phyloP scores from a whole-genome alignment of 805 yeast genomes.

The Naumovozyma castellii region DNA sequence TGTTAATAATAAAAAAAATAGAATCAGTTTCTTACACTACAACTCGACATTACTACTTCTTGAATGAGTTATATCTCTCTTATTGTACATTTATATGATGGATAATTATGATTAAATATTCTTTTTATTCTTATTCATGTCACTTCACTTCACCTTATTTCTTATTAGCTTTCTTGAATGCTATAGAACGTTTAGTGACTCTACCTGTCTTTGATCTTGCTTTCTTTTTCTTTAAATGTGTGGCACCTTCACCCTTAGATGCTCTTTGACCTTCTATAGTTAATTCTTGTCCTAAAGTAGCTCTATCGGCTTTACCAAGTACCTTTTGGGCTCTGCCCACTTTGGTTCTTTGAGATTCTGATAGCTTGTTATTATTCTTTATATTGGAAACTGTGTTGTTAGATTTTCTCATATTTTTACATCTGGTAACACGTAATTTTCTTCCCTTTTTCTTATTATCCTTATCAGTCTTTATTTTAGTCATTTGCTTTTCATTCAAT shows the following conservation, averaged over 20 bases:
- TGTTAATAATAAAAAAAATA: too few relatives aligned
- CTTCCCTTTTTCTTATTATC: conserved; percentile 34
- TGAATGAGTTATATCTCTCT: too few relatives aligned
- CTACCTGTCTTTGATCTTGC: conserved; percentile 39
- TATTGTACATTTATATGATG: too few relatives aligned
- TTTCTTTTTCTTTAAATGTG: conserved; percentile 49
- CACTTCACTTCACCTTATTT: too few relatives aligned
- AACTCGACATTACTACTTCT: too few relatives aligned
- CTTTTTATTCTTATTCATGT: too few relatives aligned
- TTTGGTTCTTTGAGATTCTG: conserved; percentile 62
- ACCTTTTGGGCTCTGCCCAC: conserved; percentile 71
- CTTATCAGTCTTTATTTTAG: conserved; percentile 25
- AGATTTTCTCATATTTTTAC: conserved; percentile 37
- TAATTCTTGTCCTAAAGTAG: conserved; percentile 49
- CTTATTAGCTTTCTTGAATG: conserved; percentile 30
- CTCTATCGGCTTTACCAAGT: conserved; percentile 72
- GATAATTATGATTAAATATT: too few relatives aligned
- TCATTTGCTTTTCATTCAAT: conserved; percentile 57
- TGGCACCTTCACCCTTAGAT: conserved; percentile 50
- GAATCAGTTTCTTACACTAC: too few relatives aligned
- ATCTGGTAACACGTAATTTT: conserved; percentile 67
- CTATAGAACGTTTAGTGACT: conserved; percentile 37
- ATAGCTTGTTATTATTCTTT: conserved; percentile 31
- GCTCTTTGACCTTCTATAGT: conserved; percentile 73
- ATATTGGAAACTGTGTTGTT: conserved; percentile 6